Base-by-base conservation (phyloP, 495 filamentous ascomycete species). In the Viridothelium virens region DNA sequence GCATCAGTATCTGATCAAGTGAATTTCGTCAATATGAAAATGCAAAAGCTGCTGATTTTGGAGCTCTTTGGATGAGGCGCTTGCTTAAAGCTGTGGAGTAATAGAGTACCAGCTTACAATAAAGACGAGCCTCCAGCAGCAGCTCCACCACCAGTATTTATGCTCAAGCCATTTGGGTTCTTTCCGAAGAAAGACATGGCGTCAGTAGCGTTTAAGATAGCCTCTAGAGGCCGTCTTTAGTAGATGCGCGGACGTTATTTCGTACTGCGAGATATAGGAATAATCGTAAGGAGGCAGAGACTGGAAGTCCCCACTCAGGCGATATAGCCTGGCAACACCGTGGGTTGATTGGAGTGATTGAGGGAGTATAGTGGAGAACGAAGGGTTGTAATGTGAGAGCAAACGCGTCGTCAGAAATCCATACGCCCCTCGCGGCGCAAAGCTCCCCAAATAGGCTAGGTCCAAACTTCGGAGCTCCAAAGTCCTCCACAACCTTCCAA, bases 381-480 rank as follows among this genome's bases (percentile, higher is more conserved):
- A 18, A n/a, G 53, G 36, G 11, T 3, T 36, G 2, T 59, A 33
- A 10, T 34, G 53, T n/a, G 53, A 11, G 7, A 3, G 31, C 16
- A 18, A 46, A 5, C 53, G 53, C 53, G 53, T 18, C 25, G 53
- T 36, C 53, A 25, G 31, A 33, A 59, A 16, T 53, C 16, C 11
- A 53, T 5, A 25, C 48, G n/a, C 41, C 7, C 41, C 48, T n/a
- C 48, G 48, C 48, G 11, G 12, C 48, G 48, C 48, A 59, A 59
- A 59, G 11, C 53, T 59, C 53, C 31, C 25, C 75, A 68, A 79
- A 77, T 53, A 70, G 25, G 18, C 74, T 77, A 68, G 39, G 48
- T 50, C n/a, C 53, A 25, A 63, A 56, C 66, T 67, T 47, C 62
- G 56, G 31, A 59, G 53, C 53, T 33, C 36, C 14, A 25, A 53